phyloP scores from a whole-genome alignment of 176 grass and related monocot genomes.

The Chrysopogon serrulatus region DNA sequence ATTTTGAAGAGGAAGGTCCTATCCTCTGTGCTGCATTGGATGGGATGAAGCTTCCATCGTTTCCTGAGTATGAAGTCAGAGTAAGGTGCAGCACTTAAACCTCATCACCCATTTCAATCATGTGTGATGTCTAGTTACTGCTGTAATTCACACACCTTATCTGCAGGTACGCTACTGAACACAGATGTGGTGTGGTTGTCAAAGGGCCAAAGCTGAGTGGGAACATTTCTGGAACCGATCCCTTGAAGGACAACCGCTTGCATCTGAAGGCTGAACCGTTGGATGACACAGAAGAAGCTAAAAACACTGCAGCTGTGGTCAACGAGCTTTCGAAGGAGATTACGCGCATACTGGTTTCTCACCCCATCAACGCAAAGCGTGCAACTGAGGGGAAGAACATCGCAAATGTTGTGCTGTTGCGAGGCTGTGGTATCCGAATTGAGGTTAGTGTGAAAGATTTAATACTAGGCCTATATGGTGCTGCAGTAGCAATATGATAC shows the following conservation, averaged over 20 bases:
- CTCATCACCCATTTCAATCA: neutral
- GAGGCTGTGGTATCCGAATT: conserved; percentile 90
- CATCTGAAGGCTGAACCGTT: conserved; percentile 77
- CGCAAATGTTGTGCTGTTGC: conserved; percentile 79
- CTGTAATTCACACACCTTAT: neutral
- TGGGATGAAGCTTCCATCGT: conserved; percentile 77
- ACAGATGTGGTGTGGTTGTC: conserved; percentile 96
- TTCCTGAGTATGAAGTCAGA: conserved; percentile 88
- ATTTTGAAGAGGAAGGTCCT: conserved; percentile 96
- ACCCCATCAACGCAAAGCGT: conserved; percentile 76
- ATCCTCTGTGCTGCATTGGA: conserved; percentile 76
- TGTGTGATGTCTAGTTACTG: neutral
- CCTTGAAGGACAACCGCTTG: conserved; percentile 86
- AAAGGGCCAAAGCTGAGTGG: conserved; percentile 91
- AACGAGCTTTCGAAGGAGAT: conserved; percentile 95
- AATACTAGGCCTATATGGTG: neutral
- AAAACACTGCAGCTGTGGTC: conserved; percentile 75
- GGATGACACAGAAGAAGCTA: conserved; percentile 82
- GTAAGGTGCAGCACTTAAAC: conserved; percentile 54
- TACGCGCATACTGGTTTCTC: conserved; percentile 59
- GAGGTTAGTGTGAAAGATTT: conserved; percentile 63
- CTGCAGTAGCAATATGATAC: neutral
- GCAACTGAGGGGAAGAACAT: conserved; percentile 73
- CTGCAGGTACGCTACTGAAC: conserved; percentile 89
- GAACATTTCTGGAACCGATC: conserved; percentile 98